A percentile compares a stretch with the other conserved stretches of the same genome.
Evolutionary conservation across 148 eudicot genomes (phyloP).

Genomic region (Silene conica): DNA sequence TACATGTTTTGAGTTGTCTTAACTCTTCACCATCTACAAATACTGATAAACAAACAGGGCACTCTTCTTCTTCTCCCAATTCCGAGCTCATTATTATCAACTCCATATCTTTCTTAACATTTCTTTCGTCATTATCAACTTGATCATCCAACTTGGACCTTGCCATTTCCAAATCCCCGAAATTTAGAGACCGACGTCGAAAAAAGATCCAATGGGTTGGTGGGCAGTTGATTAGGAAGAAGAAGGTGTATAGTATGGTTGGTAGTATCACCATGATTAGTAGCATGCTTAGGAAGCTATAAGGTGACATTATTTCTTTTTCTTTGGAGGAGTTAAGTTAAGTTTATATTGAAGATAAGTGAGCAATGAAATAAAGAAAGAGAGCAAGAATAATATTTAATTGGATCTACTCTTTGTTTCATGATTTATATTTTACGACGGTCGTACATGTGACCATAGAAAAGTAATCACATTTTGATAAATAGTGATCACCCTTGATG

Average conservation of each 20-base stretch:
- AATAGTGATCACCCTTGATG: too few species aligned
- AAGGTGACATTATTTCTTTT: slow-evolving; percentile 16
- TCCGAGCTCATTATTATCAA: slow-evolving; percentile 14
- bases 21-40: slow-evolving; percentile 24
- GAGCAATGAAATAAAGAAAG: background rate
- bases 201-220: slow-evolving; percentile 9
- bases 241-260: slow-evolving; percentile 19
- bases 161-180: background rate
- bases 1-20: slow-evolving; percentile 20
- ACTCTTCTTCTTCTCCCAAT: slow-evolving; percentile 23
- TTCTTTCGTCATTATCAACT: background rate
- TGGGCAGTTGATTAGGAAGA: slow-evolving; percentile 27
- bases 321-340: background rate
- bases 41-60: slow-evolving; percentile 27
- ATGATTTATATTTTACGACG: too few species aligned
- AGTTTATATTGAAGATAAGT: slow-evolving; percentile 7
- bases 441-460: too few species aligned
- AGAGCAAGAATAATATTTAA: background rate
- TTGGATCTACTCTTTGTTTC: too few species aligned
- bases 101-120: slow-evolving; percentile 12
- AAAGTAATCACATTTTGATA: too few species aligned
- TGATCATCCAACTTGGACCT: too few species aligned
- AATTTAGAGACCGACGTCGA: slow-evolving; percentile 1
- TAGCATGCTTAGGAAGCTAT: slow-evolving; percentile 23
- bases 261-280: slow-evolving; percentile 27